phyloP scores from a whole-genome alignment of 441 rosid genomes.

The Melastoma candidum region DNA sequence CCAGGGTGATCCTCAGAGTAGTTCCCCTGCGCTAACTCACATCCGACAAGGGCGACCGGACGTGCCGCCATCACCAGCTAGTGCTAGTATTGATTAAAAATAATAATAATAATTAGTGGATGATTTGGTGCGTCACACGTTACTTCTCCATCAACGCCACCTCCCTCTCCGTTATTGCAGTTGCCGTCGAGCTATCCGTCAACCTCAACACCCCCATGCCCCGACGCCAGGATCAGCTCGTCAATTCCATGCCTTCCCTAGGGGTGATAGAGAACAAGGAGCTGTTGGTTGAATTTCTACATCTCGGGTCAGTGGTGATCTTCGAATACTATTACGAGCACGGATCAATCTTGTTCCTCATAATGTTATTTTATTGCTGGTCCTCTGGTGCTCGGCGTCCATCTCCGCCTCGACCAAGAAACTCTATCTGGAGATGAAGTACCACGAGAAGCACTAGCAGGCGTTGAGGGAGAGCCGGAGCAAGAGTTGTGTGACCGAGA shows the following conservation, averaged over 20 bases:
- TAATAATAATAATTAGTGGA: too few species aligned
- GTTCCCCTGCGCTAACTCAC: too few species aligned
- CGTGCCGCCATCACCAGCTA: too few species aligned
- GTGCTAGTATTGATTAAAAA: too few species aligned
- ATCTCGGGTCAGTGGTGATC: conserved; percentile 72
- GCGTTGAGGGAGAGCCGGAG: conserved; percentile 34
- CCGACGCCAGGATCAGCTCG: conserved; percentile 74
- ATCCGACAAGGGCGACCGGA: too few species aligned
- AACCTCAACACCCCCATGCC: conserved; percentile 95
- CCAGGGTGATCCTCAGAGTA: too few species aligned
- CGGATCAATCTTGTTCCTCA: conserved; percentile 40
- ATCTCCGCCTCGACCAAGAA: conserved; percentile 43
- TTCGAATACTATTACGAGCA: conserved; percentile 59
- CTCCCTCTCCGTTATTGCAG: conserved; percentile 51
- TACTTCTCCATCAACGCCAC: conserved; percentile 68
- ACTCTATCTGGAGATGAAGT: conserved; percentile 44
- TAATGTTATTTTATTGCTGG: conserved; percentile 39
- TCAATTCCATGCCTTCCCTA: conserved; percentile 79
- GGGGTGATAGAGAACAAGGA: conserved; percentile 63
- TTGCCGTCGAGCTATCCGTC: conserved; percentile 61
- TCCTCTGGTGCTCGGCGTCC: conserved; percentile 48
- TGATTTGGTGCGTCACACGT: conserved; percentile 1
- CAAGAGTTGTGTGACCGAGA: conserved; percentile 17
- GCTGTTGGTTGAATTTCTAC: conserved; percentile 43
- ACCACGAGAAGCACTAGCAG: conserved; percentile 41